Percentiles rank a stretch among this genome's conserved stretches.
phyloP scores from a whole-genome alignment of 2,329 filamentous ascomycete species.

The Xylaria sp. region DNA sequence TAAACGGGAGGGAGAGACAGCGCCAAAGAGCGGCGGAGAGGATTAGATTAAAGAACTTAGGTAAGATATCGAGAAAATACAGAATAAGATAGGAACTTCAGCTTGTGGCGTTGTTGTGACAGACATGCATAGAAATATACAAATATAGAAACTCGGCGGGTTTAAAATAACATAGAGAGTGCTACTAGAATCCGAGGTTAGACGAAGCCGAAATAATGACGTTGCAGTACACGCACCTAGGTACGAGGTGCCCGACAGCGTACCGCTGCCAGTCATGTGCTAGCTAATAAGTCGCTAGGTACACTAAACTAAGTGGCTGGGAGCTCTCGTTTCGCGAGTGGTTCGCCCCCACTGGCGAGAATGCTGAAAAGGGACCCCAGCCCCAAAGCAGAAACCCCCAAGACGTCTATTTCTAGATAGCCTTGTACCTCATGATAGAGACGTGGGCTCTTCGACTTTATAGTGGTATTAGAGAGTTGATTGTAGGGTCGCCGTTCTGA shows the following conservation, averaged over 20 bases:
- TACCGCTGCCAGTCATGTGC: no score
- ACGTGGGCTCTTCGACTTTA: no score
- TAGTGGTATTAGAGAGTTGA: no score
- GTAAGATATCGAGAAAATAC: neutral
- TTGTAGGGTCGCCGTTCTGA: no score
- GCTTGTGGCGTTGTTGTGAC: neutral
- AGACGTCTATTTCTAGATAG: neutral
- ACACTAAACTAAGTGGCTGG: slow-evolving; percentile 3
- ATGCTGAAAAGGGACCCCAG: neutral
- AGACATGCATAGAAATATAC: neutral
- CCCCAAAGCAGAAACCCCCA: neutral
- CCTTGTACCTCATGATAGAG: no score
- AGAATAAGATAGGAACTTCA: neutral
- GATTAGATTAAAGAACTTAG: neutral
- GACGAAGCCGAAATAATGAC: slow-evolving; percentile 4
- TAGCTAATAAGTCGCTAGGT: no score
- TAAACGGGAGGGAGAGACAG: neutral
- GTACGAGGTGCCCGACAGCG: no score
- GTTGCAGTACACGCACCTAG: slow-evolving; percentile 25
- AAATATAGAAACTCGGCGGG: slow-evolving; percentile 1
- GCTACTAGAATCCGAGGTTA: neutral
- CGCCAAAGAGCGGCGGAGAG: neutral
- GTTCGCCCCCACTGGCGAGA: neutral
- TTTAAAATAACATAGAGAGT: neutral
- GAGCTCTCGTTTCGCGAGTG: neutral